Percentiles rank a stretch among this genome's conserved stretches.
Evolutionary conservation across 352 stramenopile species (phyloP).

Genomic region (Phytopythium mirpurense): DNA sequence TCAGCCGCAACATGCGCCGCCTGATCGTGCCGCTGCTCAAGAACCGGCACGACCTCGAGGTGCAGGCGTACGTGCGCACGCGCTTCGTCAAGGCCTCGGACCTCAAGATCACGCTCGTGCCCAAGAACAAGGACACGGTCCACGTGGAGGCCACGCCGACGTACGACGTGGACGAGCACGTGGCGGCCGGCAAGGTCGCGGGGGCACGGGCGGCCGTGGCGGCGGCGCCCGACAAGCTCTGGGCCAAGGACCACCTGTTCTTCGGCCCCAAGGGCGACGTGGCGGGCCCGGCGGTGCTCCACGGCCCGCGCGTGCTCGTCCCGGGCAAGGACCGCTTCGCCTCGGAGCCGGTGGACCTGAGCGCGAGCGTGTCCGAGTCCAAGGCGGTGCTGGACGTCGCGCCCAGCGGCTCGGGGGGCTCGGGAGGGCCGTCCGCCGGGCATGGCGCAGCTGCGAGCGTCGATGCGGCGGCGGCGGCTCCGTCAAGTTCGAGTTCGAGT

Average conservation of each 20-base stretch:
- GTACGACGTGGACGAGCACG: constrained; percentile 5
- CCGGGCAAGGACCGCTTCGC: constrained; percentile 42
- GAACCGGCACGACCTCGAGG: constrained; percentile 62
- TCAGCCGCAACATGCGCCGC: constrained; percentile 57
- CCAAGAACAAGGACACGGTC: constrained; percentile 57
- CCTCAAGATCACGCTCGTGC: constrained; percentile 60
- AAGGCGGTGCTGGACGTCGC: constrained; percentile 46
- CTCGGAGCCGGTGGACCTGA: constrained; percentile 59
- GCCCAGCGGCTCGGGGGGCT: constrained; percentile 2
- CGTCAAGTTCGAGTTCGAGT: too few relatives aligned
- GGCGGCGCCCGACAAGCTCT: constrained; percentile 20
- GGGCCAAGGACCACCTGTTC: constrained; percentile 57
- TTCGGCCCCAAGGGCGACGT: constrained; percentile 62
- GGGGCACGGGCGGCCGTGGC: not conserved
- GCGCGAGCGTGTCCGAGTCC: constrained; percentile 43
- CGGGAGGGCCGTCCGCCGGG: constrained; percentile 16
- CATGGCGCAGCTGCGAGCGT: constrained; percentile 3
- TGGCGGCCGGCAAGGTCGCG: constrained; percentile 8
- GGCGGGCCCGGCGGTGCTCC: constrained; percentile 52
- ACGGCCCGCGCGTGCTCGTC: constrained; percentile 29
- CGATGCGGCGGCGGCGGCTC: constrained; percentile 3
- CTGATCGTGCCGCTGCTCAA: constrained; percentile 71
- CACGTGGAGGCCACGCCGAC: constrained; percentile 30
- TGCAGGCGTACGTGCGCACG: constrained; percentile 55
- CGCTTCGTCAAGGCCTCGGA: constrained; percentile 60